Percentiles rank a stretch among this genome's conserved stretches.
Evolutionary conservation across 2,329 filamentous ascomycete species (phyloP).

Genomic region (Paecilomyces variotii): DNA sequence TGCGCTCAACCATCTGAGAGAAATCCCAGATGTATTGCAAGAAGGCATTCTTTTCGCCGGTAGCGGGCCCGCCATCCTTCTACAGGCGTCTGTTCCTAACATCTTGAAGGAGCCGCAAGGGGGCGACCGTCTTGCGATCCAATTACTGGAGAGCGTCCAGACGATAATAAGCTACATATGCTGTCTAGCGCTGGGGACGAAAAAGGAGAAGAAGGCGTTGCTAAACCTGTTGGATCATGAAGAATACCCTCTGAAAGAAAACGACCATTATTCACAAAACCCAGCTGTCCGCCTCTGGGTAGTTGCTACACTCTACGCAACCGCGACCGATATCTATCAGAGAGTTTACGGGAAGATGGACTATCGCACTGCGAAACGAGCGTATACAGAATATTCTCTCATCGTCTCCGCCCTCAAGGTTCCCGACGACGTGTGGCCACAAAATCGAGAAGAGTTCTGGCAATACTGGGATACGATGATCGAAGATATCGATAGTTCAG

Average conservation of each 20-base stretch:
- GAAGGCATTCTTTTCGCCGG: slow-evolving; percentile 29
- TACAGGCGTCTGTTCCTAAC: slow-evolving; percentile 25
- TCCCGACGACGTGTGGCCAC: slow-evolving; percentile 21
- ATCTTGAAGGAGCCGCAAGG: slow-evolving; percentile 12
- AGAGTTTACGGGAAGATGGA: slow-evolving; percentile 27
- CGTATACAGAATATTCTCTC: slow-evolving; percentile 23
- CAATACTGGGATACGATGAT: slow-evolving; percentile 28
- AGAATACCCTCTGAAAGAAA: slow-evolving; percentile 14
- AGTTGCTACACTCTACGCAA: slow-evolving; percentile 28
- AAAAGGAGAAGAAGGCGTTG: slow-evolving; percentile 20
- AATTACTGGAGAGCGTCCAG: slow-evolving; percentile 23
- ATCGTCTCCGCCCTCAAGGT: slow-evolving; percentile 21
- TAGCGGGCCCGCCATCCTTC: slow-evolving; percentile 24
- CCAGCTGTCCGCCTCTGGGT: slow-evolving; percentile 20
- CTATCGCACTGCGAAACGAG: slow-evolving; percentile 22
- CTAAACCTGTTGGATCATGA: slow-evolving; percentile 16
- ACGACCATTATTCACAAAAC: slow-evolving; percentile 9
- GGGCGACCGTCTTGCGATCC: slow-evolving; percentile 16
- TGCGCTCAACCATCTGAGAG: slow-evolving; percentile 24
- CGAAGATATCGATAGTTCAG: slow-evolving; percentile 17
- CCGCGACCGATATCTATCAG: slow-evolving; percentile 29
- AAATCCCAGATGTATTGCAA: slow-evolving; percentile 27
- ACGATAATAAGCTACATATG: slow-evolving; percentile 25
- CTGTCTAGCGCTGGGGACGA: slow-evolving; percentile 24
- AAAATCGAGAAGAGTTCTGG: slow-evolving; percentile 25